phyloP scores from a whole-genome alignment of 371 early-diverging fungal species.

The Syncephalastrum contaminatum region DNA sequence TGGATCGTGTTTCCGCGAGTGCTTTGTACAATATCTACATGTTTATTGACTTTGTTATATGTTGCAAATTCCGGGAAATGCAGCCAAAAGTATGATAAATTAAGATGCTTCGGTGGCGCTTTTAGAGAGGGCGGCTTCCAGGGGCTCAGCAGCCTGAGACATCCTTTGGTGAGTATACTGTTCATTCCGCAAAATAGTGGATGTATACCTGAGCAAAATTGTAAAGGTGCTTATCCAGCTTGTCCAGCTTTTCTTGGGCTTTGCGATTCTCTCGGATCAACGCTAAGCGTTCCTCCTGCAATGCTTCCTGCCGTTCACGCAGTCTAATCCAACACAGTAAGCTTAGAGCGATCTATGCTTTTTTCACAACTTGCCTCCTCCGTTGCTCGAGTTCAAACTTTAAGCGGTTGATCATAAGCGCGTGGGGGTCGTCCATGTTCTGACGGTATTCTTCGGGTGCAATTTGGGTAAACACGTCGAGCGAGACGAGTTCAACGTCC shows the following conservation, averaged over 20 bases:
- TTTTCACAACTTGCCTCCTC: conserved; percentile 24
- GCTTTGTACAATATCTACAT: no score
- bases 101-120: no score
- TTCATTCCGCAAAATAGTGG: neutral
- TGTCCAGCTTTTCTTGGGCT: conserved; percentile 40
- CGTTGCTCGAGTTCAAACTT: conserved; percentile 44
- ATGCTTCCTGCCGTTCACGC: conserved; percentile 39
- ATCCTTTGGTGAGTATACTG: no score
- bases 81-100: no score
- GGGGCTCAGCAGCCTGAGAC: no score
- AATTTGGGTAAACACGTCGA: conserved; percentile 33
- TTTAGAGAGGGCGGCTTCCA: no score
- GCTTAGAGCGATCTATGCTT: neutral
- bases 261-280: conserved; percentile 46
- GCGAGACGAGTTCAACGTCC: conserved; percentile 41
- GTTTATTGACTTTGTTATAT: no score
- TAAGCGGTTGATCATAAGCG: conserved; percentile 43
- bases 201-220: conserved; percentile 40
- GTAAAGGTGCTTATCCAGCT: conserved; percentile 40
- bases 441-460: conserved; percentile 33
- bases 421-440: conserved; percentile 34
- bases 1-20: no score
- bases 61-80: no score
- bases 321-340: conserved; percentile 18
- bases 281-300: conserved; percentile 28